These are phyloP conservation scores for Verticillium dahliae DNA, from an alignment of 2,329 filamentous ascomycete species.

Conservation along the genomic window DNA sequence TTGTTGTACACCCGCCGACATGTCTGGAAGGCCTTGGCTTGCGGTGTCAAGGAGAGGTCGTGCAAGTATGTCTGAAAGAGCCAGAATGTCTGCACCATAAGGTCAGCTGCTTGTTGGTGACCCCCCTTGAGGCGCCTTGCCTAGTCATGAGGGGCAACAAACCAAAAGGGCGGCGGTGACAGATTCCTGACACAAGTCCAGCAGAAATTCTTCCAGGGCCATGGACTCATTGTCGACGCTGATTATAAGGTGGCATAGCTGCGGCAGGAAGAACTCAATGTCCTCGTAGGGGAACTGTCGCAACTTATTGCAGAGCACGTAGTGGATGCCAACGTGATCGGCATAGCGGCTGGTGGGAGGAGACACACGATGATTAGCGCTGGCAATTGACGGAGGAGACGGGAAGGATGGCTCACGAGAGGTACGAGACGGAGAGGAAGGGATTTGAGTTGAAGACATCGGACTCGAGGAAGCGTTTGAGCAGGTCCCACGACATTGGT, in stretches of 20 bases:
- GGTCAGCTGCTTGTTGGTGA: neutral
- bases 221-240: slow-evolving; percentile 88
- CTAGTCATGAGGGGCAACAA: slow-evolving; percentile 24
- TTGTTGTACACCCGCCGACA: slow-evolving; percentile 82
- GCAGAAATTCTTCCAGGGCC: slow-evolving; percentile 80
- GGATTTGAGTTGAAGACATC: slow-evolving; percentile 91
- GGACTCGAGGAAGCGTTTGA: slow-evolving; percentile 86
- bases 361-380: slow-evolving; percentile 7
- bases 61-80: slow-evolving; percentile 83
- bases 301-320: slow-evolving; percentile 82
- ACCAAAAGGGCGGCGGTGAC: slow-evolving; percentile 79
- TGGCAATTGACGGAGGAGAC: slow-evolving; percentile 10
- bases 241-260: slow-evolving; percentile 81
- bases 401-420: slow-evolving; percentile 58
- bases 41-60: slow-evolving; percentile 69
- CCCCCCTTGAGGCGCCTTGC: neutral
- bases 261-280: slow-evolving; percentile 86
- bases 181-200: slow-evolving; percentile 81
- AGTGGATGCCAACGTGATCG: slow-evolving; percentile 84
- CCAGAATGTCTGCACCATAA: slow-evolving; percentile 69
- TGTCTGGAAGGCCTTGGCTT: slow-evolving; percentile 72
- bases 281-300: slow-evolving; percentile 86
- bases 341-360: slow-evolving; percentile 63
- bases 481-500: slow-evolving; percentile 75
- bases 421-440: slow-evolving; percentile 81